Conservation (phyloP, 306 rosid species). For the Comarum palustre region DNA sequence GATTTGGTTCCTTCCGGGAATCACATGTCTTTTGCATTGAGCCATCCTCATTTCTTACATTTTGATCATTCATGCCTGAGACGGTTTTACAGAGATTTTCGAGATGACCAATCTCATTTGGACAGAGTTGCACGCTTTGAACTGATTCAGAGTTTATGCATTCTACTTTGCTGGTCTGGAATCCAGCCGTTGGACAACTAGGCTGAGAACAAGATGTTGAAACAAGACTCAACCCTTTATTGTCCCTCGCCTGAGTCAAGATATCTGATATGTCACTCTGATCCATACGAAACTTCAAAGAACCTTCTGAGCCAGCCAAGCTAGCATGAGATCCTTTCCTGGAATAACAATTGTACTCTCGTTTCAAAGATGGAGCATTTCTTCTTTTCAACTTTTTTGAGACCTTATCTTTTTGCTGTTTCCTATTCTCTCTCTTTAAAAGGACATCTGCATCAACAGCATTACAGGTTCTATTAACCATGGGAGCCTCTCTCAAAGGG, state of each 20-base stretch:
- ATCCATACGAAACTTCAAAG: constrained; percentile 31
- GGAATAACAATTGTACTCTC: constrained; percentile 42
- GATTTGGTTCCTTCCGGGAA: constrained; percentile 28
- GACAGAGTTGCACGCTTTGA: constrained; percentile 29
- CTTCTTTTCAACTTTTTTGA: constrained; percentile 51
- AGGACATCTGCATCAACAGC: constrained; percentile 27
- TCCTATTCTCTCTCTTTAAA: constrained; percentile 36
- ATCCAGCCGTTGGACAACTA: constrained; percentile 23
- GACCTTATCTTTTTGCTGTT: constrained; percentile 39
- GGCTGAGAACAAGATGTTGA: constrained; percentile 36
- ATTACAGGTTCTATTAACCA: constrained; percentile 31
- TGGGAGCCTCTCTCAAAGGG: constrained; percentile 37
- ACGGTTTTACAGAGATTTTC: constrained; percentile 22
- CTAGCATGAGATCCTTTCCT: constrained; percentile 41
- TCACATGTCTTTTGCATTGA: constrained; percentile 30
- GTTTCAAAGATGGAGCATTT: constrained; percentile 33
- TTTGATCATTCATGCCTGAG: constrained; percentile 31
- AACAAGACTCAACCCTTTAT: constrained; percentile 25
- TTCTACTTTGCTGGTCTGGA: constrained; percentile 30
- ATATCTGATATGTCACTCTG: constrained; percentile 32
- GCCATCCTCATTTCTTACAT: constrained; percentile 32
- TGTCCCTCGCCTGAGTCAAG: constrained; percentile 37
- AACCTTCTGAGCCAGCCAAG: constrained; percentile 35
- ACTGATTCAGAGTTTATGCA: constrained; percentile 38
- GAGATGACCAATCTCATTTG: constrained; percentile 32